phyloP scores from a whole-genome alignment of 2,329 filamentous ascomycete species.

The Huntiella bhutanensis region DNA sequence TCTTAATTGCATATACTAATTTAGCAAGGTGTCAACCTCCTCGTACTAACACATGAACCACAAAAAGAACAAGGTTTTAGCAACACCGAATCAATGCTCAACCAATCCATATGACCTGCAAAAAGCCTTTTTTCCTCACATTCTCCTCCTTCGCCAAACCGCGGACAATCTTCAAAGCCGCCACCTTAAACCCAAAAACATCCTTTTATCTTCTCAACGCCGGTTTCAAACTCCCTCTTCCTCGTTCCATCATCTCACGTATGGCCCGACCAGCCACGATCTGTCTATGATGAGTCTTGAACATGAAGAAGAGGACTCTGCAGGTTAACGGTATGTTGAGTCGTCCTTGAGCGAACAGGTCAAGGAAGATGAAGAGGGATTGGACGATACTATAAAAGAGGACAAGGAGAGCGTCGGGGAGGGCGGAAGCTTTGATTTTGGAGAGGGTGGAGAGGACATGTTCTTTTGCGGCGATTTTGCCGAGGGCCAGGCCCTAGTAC shows the following conservation, averaged over 20 bases:
- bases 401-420: slow-evolving; percentile 86
- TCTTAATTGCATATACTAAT: too few relatives aligned
- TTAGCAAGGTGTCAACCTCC: too few relatives aligned
- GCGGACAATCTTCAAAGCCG: slow-evolving; percentile 61
- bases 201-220: slow-evolving; percentile 64
- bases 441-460: slow-evolving; percentile 72
- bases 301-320: slow-evolving; percentile 88
- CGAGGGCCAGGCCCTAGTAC: slow-evolving; percentile 79
- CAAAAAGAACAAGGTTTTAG: not conserved
- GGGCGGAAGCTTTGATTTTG: slow-evolving; percentile 66
- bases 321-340: slow-evolving; percentile 84
- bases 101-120: slow-evolving; percentile 40
- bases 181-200: slow-evolving; percentile 82
- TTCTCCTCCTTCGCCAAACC: slow-evolving; percentile 46
- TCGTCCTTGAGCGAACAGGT: slow-evolving; percentile 59
- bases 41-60: not conserved
- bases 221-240: slow-evolving; percentile 49
- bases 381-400: slow-evolving; percentile 79
- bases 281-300: slow-evolving; percentile 88
- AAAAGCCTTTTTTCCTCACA: slow-evolving; percentile 63
- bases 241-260: slow-evolving; percentile 63
- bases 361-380: slow-evolving; percentile 77
- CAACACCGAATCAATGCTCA: not conserved
- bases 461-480: slow-evolving; percentile 73
- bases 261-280: slow-evolving; percentile 76